Conservation (phyloP, 106 monocot genomes). For the Triglochin maritima region DNA sequence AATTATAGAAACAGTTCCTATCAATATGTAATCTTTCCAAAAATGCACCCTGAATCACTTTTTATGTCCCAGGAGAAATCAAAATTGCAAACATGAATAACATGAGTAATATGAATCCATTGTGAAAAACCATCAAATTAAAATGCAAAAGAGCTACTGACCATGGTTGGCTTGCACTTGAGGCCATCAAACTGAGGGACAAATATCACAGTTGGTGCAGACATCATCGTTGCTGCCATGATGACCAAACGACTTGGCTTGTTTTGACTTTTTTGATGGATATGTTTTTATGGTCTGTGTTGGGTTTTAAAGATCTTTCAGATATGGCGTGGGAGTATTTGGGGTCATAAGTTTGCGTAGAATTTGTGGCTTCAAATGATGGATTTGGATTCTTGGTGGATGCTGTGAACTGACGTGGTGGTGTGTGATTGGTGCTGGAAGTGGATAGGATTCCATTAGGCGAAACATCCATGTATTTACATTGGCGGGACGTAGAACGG, state of each 20-base stretch:
- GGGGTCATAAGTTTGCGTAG: not conserved
- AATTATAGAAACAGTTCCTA: too few species aligned
- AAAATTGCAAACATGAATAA: not conserved
- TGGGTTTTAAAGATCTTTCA: not conserved
- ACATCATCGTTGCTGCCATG: conserved; percentile 54
- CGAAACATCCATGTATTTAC: too few species aligned
- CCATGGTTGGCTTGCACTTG: conserved; percentile 41
- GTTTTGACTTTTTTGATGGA: not conserved
- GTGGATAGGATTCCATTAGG: too few species aligned
- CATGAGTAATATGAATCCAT: not conserved
- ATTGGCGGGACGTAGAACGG: too few species aligned
- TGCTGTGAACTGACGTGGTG: conserved; percentile 36
- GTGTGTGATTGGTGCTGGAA: conserved; percentile 25
- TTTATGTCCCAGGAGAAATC: not conserved
- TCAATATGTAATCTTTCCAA: too few species aligned
- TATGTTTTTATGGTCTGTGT: not conserved
- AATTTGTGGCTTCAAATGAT: conserved; percentile 1
- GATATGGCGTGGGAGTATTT: not conserved
- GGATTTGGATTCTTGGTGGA: not conserved
- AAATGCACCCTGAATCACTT: too few species aligned
- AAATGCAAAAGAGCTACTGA: conserved; percentile 4
- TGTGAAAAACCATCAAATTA: not conserved
- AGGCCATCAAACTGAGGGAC: conserved; percentile 75
- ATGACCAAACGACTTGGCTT: not conserved
- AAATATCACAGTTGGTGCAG: conserved; percentile 29